Base-by-base conservation (phyloP, 306 rosid species). In the Astragalus glycyphyllos region DNA sequence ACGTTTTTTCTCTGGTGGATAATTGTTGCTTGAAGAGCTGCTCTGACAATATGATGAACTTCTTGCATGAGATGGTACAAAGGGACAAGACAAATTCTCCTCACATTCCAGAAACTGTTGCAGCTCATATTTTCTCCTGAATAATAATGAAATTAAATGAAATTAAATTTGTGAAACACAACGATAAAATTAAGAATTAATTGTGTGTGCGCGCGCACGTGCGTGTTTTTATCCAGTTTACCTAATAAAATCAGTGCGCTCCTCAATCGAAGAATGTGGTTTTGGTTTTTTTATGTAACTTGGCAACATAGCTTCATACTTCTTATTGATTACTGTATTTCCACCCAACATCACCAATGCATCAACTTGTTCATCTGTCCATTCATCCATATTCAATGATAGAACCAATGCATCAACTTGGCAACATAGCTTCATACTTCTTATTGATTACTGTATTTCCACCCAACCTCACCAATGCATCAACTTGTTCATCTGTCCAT, bases 71-170 rank as follows among this genome's bases (percentile, higher is more conserved):
- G 87, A 12, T 31, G 88, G 83, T 17, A 67, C 31, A 74, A 72
- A 88, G 40, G 92, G 90, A 58, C 96, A 91, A 5, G 70, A 34
- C 75, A 84, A 3, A 7, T 65, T 74, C 7, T 90, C 88, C 10
- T 77, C 80, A 5, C 46, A 10, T 23, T 56, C 67, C 63, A 73
- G 9, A 76, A 91, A 95, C 42, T 91, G 87, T 65, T 9, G 84
- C 77, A 70, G 63, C 89, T 89, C 96, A 50, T 95, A 95, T 79
- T 95, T 95, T 82, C 87, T 91, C 91, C 99, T 94, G 87, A 68
- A 38, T 35, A n/a, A n/a, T n/a, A n/a, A n/a, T n/a, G n/a, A n/a
- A n/a, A n/a, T n/a, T n/a, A n/a, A 76, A 74, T 35, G 72, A 79
- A 80, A 40, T 68, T 34, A 62, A 5, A 7, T 51, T 35, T 59